Conservation (phyloP, 768 basidiomycete species). For the Udeniomyces megalosporus region DNA sequence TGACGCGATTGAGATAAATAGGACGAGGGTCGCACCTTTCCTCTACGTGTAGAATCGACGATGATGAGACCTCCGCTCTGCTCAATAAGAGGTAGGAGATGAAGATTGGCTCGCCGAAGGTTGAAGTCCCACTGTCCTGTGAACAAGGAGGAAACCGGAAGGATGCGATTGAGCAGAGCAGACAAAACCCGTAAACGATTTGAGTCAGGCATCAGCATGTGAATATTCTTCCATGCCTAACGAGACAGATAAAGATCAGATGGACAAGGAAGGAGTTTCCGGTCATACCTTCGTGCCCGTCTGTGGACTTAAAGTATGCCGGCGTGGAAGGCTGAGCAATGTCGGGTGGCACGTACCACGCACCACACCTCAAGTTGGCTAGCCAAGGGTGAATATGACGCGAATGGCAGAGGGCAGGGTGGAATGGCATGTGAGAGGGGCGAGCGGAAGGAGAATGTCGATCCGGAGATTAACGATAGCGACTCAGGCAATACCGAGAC, state of each 20-base stretch:
- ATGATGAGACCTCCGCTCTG: conserved; percentile 50
- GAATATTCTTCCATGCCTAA: neutral
- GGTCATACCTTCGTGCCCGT: conserved; percentile 45
- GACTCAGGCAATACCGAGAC: too few species aligned
- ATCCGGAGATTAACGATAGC: too few species aligned
- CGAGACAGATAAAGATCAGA: neutral
- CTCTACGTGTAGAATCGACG: conserved; percentile 82
- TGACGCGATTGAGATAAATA: too few species aligned
- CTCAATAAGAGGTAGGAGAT: conserved; percentile 46
- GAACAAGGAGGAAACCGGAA: neutral
- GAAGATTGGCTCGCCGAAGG: conserved; percentile 66
- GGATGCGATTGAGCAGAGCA: neutral
- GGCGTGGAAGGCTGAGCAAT: conserved; percentile 28
- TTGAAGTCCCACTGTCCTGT: conserved; percentile 63
- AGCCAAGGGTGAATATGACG: too few species aligned
- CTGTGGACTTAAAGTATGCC: conserved; percentile 85
- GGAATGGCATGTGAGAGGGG: too few species aligned
- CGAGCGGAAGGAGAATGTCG: neutral
- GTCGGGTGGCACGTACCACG: conserved; percentile 72
- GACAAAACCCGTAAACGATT: neutral
- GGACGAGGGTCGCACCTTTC: conserved; percentile 38
- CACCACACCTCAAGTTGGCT: conserved; percentile 88
- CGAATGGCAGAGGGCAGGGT: neutral
- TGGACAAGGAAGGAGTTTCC: neutral
- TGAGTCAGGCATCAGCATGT: neutral